Conservation (phyloP, 768 basidiomycete species). For the Amanita subjunquillea region DNA sequence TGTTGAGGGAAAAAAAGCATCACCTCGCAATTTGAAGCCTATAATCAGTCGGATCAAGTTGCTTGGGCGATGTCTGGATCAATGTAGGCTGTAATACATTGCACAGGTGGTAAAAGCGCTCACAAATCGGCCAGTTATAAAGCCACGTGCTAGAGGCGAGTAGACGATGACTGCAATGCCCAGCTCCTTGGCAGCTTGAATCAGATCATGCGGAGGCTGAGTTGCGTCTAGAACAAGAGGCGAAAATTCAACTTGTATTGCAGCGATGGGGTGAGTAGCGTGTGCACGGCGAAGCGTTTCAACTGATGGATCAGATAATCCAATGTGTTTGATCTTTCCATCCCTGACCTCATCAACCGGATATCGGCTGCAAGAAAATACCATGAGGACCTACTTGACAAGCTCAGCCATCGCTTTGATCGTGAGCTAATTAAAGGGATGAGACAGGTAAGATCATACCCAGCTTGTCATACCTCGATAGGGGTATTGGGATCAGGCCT, state of each 20-base stretch:
- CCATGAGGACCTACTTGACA: constrained; percentile 21
- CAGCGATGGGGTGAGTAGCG: constrained; percentile 32
- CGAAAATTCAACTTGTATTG: constrained; percentile 34
- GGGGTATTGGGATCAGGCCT: constrained; percentile 16
- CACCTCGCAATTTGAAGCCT: constrained; percentile 24
- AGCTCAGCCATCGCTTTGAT: constrained; percentile 24
- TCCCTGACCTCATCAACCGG: constrained; percentile 14
- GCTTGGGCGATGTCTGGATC: constrained; percentile 24
- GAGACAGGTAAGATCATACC: not conserved
- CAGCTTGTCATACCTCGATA: constrained; percentile 14
- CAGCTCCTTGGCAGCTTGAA: constrained; percentile 29
- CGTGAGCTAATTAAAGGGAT: constrained; percentile 12
- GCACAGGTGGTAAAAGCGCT: constrained; percentile 5
- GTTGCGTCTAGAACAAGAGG: constrained; percentile 35
- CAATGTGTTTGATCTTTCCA: constrained; percentile 37
- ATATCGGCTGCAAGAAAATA: constrained; percentile 8
- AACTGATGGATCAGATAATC: constrained; percentile 40
- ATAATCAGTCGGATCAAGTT: constrained; percentile 29
- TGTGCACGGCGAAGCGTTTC: constrained; percentile 36
- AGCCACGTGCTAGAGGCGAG: constrained; percentile 37
- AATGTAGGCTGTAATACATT: not conserved
- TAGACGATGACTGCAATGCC: constrained; percentile 37
- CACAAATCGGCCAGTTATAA: constrained; percentile 36
- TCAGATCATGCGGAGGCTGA: constrained; percentile 23
- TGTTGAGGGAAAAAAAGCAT: not conserved